These are phyloP conservation scores for Dissophora ornata DNA, from an alignment of 192 early-diverging fungal species.

Conservation along the genomic window DNA sequence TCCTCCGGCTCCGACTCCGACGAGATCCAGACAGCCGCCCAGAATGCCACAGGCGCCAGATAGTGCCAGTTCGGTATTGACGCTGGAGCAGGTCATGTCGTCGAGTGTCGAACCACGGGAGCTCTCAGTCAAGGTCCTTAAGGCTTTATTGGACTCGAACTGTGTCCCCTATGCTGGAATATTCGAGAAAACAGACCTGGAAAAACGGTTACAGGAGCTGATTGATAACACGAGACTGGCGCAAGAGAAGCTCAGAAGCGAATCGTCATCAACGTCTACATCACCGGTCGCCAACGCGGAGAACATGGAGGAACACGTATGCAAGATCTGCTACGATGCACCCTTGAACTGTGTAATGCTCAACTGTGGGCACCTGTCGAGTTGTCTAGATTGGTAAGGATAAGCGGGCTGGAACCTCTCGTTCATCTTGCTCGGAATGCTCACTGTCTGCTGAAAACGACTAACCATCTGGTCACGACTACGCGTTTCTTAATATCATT, in stretches of 20 bases:
- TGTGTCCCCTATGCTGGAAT: conserved; percentile 72
- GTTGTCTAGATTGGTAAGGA: conserved; percentile 75
- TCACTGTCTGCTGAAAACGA: no score
- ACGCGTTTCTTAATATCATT: not conserved
- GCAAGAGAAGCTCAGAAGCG: conserved; percentile 37
- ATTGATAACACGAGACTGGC: conserved; percentile 63
- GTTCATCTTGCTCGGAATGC: not conserved
- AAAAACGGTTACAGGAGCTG: conserved; percentile 68
- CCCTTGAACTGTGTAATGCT: conserved; percentile 84
- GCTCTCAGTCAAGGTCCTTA: conserved; percentile 67
- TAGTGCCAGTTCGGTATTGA: not conserved
- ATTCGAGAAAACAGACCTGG: conserved; percentile 81
- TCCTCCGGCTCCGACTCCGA: not conserved
- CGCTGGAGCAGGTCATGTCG: conserved; percentile 24
- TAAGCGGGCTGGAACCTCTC: not conserved
- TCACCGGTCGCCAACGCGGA: not conserved
- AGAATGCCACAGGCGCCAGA: conserved; percentile 18
- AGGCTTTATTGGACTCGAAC: conserved; percentile 70
- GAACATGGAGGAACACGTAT: conserved; percentile 68
- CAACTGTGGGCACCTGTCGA: conserved; percentile 86
- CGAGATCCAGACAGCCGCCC: conserved; percentile 2
- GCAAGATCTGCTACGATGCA: conserved; percentile 85
- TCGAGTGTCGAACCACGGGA: conserved; percentile 7
- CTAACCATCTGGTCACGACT: no score
- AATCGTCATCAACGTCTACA: not conserved